Percentiles rank a stretch among this genome's conserved stretches.
Evolutionary conservation across 306 rosid genomes (phyloP).

Genomic region (Delonix regia): DNA sequence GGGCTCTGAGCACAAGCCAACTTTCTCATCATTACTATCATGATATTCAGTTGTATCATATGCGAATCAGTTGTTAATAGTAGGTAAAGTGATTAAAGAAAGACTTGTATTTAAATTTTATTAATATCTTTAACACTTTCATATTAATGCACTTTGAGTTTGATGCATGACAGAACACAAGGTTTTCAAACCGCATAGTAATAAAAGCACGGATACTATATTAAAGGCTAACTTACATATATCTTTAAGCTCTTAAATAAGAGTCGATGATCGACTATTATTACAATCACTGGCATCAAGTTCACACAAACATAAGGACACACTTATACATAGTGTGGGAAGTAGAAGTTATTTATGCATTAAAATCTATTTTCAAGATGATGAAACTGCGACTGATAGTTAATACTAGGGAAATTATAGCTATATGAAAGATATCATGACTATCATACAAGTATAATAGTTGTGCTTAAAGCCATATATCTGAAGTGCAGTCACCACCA

Average conservation of each 20-base stretch:
- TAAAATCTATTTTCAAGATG: neutral
- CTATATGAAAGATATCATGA: neutral
- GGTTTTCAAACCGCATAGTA: no score
- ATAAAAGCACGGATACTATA: no score
- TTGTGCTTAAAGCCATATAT: constrained; percentile 67
- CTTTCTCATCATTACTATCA: neutral
- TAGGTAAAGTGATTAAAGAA: neutral
- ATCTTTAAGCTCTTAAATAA: no score
- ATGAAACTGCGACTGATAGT: neutral
- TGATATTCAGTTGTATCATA: neutral
- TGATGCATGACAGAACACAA: no score
- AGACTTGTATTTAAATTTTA: neutral
- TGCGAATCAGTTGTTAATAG: neutral
- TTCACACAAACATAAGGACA: neutral
- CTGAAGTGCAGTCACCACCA: constrained; percentile 98
- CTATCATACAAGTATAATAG: neutral
- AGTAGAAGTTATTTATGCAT: neutral
- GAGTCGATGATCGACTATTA: neutral
- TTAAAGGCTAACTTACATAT: no score
- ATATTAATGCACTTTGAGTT: no score
- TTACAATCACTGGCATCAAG: neutral
- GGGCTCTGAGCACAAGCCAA: neutral
- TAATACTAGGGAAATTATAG: neutral
- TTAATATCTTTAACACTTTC: no score
- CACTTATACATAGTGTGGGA: neutral